These are phyloP conservation scores for Alnus rubra DNA, from an alignment of 306 rosid species.

Conservation along the genomic window DNA sequence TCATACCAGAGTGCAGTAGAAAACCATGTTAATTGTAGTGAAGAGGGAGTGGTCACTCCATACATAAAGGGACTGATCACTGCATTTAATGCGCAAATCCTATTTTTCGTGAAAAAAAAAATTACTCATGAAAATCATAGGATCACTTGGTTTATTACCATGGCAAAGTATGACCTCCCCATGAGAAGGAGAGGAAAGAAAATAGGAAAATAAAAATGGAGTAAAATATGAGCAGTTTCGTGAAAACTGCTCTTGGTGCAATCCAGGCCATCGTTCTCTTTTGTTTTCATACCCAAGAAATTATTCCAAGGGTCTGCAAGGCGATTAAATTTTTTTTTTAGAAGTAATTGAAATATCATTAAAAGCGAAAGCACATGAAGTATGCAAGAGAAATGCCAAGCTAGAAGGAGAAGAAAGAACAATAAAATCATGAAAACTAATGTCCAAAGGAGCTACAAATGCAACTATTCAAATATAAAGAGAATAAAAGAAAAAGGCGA, in stretches of 20 bases:
- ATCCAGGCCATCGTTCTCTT: constrained; percentile 9
- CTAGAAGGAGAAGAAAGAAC: too few species aligned
- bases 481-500: not conserved
- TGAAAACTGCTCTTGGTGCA: not conserved
- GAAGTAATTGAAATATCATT: too few species aligned
- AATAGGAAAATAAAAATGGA: not conserved
- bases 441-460: too few species aligned
- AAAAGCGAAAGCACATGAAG: too few species aligned
- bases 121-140: not conserved
- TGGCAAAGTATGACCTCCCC: not conserved
- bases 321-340: not conserved
- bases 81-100: not conserved
- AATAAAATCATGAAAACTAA: too few species aligned
- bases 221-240: too few species aligned
- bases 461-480: too few species aligned
- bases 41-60: not conserved
- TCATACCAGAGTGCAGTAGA: not conserved
- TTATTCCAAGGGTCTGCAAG: not conserved
- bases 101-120: not conserved
- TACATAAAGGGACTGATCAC: not conserved
- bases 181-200: not conserved
- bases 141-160: not conserved
- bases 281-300: constrained; percentile 3
- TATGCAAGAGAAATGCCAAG: too few species aligned
- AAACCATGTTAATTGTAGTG: not conserved